Percentiles rank a stretch among this genome's conserved stretches.
phyloP scores from a whole-genome alignment of 805 yeast genomes.

The Phaffomyces opuntiae region DNA sequence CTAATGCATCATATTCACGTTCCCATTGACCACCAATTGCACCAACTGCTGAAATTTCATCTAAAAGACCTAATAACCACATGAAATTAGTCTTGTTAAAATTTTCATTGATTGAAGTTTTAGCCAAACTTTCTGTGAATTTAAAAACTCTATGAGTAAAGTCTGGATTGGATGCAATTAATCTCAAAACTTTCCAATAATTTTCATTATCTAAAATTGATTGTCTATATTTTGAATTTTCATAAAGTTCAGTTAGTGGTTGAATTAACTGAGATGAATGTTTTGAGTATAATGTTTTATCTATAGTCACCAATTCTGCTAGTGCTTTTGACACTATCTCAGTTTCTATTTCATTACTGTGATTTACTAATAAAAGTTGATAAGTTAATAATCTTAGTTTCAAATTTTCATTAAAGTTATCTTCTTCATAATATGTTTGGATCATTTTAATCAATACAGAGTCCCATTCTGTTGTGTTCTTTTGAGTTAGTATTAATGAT shows the following conservation, averaged over 20 bases:
- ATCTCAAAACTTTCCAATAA: constrained; percentile 50
- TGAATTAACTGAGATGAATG: constrained; percentile 13
- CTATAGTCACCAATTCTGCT: constrained; percentile 10
- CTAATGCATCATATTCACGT: constrained; percentile 45
- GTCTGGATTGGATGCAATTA: constrained; percentile 37
- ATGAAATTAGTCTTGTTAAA: constrained; percentile 48
- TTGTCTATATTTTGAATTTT: neutral
- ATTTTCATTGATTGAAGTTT: constrained; percentile 3
- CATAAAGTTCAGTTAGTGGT: constrained; percentile 11
- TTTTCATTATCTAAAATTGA: constrained; percentile 42
- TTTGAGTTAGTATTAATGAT: neutral
- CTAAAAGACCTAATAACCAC: constrained; percentile 62
- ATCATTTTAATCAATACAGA: constrained; percentile 20
- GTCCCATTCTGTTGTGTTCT: neutral
- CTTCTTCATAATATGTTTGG: constrained; percentile 11
- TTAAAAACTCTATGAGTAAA: constrained; percentile 38
- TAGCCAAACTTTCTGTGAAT: constrained; percentile 38
- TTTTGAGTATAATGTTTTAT: constrained; percentile 11
- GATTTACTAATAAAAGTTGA: constrained; percentile 35
- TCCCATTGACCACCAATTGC: constrained; percentile 76
- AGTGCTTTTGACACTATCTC: constrained; percentile 3
- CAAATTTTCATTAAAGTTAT: constrained; percentile 14
- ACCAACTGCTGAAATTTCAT: constrained; percentile 76
- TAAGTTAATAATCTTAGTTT: constrained; percentile 44
- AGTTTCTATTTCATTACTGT: neutral